Conservation (phyloP, 106 monocot species). For the Phalaenopsis aphrodite region DNA sequence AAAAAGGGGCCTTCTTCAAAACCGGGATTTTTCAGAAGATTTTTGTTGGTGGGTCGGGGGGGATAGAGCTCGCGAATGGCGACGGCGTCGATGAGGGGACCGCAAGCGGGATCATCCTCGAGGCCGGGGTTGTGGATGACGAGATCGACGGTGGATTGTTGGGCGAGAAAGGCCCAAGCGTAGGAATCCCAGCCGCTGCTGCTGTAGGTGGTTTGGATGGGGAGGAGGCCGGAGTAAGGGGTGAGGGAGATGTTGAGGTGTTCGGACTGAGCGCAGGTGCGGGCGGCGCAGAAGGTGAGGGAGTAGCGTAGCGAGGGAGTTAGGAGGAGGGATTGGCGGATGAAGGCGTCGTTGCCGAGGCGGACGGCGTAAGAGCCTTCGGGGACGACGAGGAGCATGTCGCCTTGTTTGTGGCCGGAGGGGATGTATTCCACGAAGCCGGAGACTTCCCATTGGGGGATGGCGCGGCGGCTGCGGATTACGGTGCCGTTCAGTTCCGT, state of each 20-base stretch:
- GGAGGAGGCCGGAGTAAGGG: constrained; percentile 26
- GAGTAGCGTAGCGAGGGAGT: constrained; percentile 13
- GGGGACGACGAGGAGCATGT: constrained; percentile 55
- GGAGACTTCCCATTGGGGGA: constrained; percentile 37
- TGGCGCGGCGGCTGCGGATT: constrained; percentile 13
- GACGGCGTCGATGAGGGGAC: constrained; percentile 56
- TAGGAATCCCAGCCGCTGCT: constrained; percentile 61
- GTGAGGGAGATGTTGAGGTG: constrained; percentile 45
- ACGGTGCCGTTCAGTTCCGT: constrained; percentile 29
- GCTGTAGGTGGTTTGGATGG: constrained; percentile 64
- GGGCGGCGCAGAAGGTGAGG: constrained; percentile 36
- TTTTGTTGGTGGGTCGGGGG: constrained; percentile 33
- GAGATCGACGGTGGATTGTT: constrained; percentile 15
- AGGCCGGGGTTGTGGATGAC: constrained; percentile 44
- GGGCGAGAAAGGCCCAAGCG: constrained; percentile 52
- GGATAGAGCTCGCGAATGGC: constrained; percentile 34
- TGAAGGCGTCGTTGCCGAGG: constrained; percentile 46
- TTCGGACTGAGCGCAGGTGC: constrained; percentile 62
- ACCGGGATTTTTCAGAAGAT: constrained; percentile 43
- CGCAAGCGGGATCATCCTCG: constrained; percentile 55
- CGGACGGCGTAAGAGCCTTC: constrained; percentile 48
- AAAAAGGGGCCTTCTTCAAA: constrained; percentile 61
- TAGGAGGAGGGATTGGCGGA: constrained; percentile 25
- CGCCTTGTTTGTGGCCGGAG: constrained; percentile 48
- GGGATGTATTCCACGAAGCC: constrained; percentile 60